Base-by-base conservation (phyloP, 129 eudicot species). In the Helianthus annuus region DNA sequence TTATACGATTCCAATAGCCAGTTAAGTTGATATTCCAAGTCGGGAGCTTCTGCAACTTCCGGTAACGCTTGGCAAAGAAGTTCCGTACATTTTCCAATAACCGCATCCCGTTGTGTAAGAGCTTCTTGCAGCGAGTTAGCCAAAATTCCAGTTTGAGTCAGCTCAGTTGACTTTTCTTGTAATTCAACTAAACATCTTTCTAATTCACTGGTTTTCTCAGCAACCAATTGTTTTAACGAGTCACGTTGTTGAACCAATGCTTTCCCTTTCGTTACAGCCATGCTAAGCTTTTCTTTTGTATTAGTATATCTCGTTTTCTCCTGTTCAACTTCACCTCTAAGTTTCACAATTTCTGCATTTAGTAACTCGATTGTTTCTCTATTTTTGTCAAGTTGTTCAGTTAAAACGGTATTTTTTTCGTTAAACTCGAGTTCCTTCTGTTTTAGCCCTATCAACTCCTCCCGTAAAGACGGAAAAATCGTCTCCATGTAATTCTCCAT, bases 251-350 rank as follows among this genome's bases (percentile, higher is more conserved):
- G 99, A 56, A 95, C 97, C 77, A 95, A 78, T 15, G 86, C 94
- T 86, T 90, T 95, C 62, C 97, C 99, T 75, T 90, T 90, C 38
- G 97, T 88, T 74, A 90, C 99, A 59, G 99, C 99, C 86, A 94
- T 53, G 79, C 96, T 81, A 66, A 94, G 97, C 75, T 94, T 94
- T 80, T 94, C 97, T 78, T 94, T 94, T 13, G 97, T 84, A 76
- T 86, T 94, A 56, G 72, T 67, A 80, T 79, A 88, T 69, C 89
- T 84, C 13, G 69, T 81, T 82, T 72, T 94, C 83, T 94, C 98
- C 71, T 90, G 93, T 66, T 90, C 99, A 71, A 90, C 85, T 80
- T 90, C 97, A 32, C 80, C 85, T 71, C 76, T 77, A 13, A 88
- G 84, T 70, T 83, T 85, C 74, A 56, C 81, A 6, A 87, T 81